Conservation (phyloP, 106 monocot genomes). For the Agapanthus africanus region DNA sequence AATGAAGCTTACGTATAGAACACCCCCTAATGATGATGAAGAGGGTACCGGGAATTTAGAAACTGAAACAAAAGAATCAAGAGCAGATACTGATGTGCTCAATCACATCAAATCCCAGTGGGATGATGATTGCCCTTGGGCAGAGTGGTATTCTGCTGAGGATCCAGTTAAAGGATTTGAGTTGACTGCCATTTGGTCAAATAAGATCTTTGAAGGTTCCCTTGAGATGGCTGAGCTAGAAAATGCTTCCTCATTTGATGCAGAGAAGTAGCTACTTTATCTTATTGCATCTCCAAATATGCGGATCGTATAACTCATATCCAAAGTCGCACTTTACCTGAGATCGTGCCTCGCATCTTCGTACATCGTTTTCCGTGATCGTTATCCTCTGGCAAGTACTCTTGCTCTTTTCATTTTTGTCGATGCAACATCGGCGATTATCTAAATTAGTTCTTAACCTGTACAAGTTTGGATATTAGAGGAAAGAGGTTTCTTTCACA, state of each 20-base stretch:
- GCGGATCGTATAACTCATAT: too few species aligned
- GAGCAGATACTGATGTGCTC: constrained; percentile 18
- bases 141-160: constrained; percentile 98
- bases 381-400: too few species aligned
- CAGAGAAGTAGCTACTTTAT: constrained; percentile 69
- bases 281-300: constrained; percentile 56
- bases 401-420: too few species aligned
- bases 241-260: constrained; percentile 91
- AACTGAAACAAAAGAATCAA: constrained; percentile 25
- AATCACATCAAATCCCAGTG: constrained; percentile 49
- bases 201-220: constrained; percentile 53
- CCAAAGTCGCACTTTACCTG: too few species aligned
- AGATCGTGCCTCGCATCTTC: too few species aligned
- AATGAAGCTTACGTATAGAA: constrained; percentile 88
- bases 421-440: too few species aligned
- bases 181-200: constrained; percentile 61
- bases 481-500: too few species aligned
- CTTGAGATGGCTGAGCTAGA: constrained; percentile 93
- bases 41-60: constrained; percentile 28
- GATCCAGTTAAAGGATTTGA: constrained; percentile 94
- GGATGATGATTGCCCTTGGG: constrained; percentile 98
- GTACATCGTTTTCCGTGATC: too few species aligned
- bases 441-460: too few species aligned
- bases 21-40: constrained; percentile 64
- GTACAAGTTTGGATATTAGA: too few species aligned